Conservation (phyloP, 2,329 filamentous ascomycete genomes). For the Colletotrichum spaethianum region DNA sequence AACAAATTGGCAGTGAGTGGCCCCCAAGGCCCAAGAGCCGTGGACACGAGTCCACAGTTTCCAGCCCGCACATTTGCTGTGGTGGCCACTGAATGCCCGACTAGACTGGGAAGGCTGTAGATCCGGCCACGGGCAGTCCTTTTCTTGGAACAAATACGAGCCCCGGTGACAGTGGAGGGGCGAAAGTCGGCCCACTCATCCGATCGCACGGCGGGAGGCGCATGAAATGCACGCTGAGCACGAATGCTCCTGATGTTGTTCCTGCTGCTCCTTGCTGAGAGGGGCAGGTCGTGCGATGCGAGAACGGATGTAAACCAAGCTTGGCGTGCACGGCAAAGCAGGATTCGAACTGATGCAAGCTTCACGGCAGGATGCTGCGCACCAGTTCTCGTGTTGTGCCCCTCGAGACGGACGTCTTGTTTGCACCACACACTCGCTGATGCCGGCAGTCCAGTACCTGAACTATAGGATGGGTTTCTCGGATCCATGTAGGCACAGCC, state of each 20-base stretch:
- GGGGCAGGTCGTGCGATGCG: slow-evolving; percentile 8
- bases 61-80: slow-evolving; percentile 17
- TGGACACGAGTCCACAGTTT: slow-evolving; percentile 18
- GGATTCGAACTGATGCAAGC: background rate
- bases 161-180: slow-evolving; percentile 14
- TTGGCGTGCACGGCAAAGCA: background rate
- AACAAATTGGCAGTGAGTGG: background rate
- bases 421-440: background rate
- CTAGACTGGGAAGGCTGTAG: slow-evolving; percentile 27
- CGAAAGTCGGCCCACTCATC: slow-evolving; percentile 29
- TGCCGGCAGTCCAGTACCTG: slow-evolving; percentile 4
- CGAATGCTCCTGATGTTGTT: background rate
- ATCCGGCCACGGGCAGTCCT: slow-evolving; percentile 34
- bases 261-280: slow-evolving; percentile 5
- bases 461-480: slow-evolving; percentile 8
- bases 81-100: slow-evolving; percentile 10
- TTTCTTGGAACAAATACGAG: slow-evolving; percentile 41
- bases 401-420: background rate
- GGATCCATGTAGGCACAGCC: slow-evolving; percentile 1
- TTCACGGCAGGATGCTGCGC: background rate
- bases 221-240: background rate
- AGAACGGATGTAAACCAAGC: background rate
- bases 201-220: slow-evolving; percentile 19
- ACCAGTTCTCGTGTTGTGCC: background rate
- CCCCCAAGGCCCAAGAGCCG: background rate